Evolutionary conservation across 176 grass and related monocot genomes (phyloP).

Genomic region (Ensete glaucum): DNA sequence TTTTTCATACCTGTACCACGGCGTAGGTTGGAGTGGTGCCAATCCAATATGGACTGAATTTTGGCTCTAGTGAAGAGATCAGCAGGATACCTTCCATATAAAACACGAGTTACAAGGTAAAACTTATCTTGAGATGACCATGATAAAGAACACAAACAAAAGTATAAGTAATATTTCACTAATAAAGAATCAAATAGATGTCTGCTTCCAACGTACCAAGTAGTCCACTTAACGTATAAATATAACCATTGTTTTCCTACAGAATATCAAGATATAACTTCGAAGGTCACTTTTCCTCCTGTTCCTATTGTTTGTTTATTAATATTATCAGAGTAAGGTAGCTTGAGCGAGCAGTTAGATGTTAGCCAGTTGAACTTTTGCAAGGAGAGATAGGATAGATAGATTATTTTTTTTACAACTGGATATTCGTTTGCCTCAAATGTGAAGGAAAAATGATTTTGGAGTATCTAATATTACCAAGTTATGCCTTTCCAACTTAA

Average conservation of each 20-base stretch:
- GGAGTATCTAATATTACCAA: neutral
- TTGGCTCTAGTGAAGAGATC: conserved; percentile 80
- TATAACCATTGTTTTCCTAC: neutral
- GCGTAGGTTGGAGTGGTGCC: conserved; percentile 83
- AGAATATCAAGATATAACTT: neutral
- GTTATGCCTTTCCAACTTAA: neutral
- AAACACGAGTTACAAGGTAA: neutral
- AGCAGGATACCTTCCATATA: conserved; percentile 53
- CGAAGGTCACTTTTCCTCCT: neutral
- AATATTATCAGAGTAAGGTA: neutral
- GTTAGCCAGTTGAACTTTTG: neutral
- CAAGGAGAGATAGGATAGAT: neutral
- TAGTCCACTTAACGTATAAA: neutral
- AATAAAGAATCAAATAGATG: neutral
- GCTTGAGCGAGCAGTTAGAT: too few relatives aligned
- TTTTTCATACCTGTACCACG: conserved; percentile 42
- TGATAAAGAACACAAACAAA: neutral
- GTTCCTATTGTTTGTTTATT: neutral
- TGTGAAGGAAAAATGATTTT: neutral
- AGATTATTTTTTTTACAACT: neutral
- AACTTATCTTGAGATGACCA: neutral
- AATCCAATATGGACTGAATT: conserved; percentile 78
- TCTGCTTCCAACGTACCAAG: neutral
- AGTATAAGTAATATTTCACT: neutral
- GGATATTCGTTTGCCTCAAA: neutral